phyloP scores from a whole-genome alignment of 192 early-diverging fungal genomes.

The Coemansia sp. region DNA sequence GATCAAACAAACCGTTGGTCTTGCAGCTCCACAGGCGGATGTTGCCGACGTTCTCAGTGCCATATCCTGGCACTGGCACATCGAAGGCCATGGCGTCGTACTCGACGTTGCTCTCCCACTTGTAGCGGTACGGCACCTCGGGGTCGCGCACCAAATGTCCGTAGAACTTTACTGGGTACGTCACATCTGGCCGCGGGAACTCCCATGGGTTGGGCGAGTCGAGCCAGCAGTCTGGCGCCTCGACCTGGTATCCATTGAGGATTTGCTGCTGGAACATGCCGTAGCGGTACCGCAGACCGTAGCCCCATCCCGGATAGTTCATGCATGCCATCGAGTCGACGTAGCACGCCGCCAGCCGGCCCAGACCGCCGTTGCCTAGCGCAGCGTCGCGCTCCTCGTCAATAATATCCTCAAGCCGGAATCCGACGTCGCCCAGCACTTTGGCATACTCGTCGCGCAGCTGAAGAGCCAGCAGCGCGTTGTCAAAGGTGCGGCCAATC shows the following conservation, averaged over 20 bases:
- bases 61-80: slow-evolving; percentile 94
- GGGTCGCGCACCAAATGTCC: slow-evolving; percentile 82
- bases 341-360: slow-evolving; percentile 96
- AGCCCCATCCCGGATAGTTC: slow-evolving; percentile 95
- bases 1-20: slow-evolving; percentile 84
- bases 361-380: slow-evolving; percentile 96
- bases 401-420: slow-evolving; percentile 88
- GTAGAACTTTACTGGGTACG: slow-evolving; percentile 86
- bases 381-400: slow-evolving; percentile 95
- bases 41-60: slow-evolving; percentile 94
- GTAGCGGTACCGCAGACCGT: slow-evolving; percentile 96
- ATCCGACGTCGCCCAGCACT: slow-evolving; percentile 75
- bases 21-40: slow-evolving; percentile 97
- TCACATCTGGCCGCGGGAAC: slow-evolving; percentile 87
- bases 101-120: slow-evolving; percentile 84
- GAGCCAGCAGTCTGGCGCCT: slow-evolving; percentile 96
- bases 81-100: slow-evolving; percentile 95
- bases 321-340: slow-evolving; percentile 94
- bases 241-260: slow-evolving; percentile 92
- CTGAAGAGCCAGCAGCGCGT: slow-evolving; percentile 84
- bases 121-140: slow-evolving; percentile 62
- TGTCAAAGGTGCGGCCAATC: slow-evolving; percentile 95
- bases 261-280: slow-evolving; percentile 99
- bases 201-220: slow-evolving; percentile 98
- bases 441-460: slow-evolving; percentile 77